phyloP scores from a whole-genome alignment of 2,329 filamentous ascomycete genomes.

The Fusarium xyrophilum region DNA sequence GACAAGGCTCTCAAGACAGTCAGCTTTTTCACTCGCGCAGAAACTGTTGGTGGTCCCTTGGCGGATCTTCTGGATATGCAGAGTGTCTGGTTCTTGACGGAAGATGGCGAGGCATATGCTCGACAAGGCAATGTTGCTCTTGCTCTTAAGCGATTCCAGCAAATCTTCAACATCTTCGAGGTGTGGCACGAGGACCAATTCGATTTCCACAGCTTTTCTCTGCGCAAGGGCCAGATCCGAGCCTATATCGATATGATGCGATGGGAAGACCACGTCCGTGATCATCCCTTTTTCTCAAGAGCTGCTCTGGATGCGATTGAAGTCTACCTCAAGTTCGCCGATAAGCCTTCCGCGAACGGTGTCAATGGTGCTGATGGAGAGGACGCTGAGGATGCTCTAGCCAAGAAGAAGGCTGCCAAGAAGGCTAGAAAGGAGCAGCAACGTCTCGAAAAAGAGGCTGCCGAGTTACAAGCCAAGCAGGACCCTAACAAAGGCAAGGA shows the following conservation, averaged over 20 bases:
- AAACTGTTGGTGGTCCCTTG: slow-evolving; percentile 85
- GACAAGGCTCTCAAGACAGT: slow-evolving; percentile 86
- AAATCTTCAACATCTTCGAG: slow-evolving; percentile 91
- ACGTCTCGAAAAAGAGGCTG: slow-evolving; percentile 74
- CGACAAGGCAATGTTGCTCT: slow-evolving; percentile 83
- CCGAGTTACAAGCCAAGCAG: slow-evolving; percentile 78
- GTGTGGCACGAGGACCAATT: slow-evolving; percentile 99
- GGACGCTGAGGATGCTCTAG: slow-evolving; percentile 64
- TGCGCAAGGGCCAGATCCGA: slow-evolving; percentile 94
- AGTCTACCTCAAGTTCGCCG: slow-evolving; percentile 79
- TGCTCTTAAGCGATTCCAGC: slow-evolving; percentile 89
- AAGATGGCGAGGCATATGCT: slow-evolving; percentile 89
- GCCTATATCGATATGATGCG: slow-evolving; percentile 95
- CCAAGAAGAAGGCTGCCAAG: slow-evolving; percentile 86
- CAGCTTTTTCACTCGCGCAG: slow-evolving; percentile 91
- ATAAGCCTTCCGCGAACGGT: slow-evolving; percentile 73
- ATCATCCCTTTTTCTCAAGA: slow-evolving; percentile 91
- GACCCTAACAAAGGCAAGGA: slow-evolving; percentile 77
- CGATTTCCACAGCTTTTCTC: slow-evolving; percentile 96
- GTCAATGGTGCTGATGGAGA: slow-evolving; percentile 63
- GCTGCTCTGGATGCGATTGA: slow-evolving; percentile 82
- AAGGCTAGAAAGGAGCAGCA: slow-evolving; percentile 81
- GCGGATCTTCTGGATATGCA: slow-evolving; percentile 97
- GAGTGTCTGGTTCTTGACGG: slow-evolving; percentile 94
- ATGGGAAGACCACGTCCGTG: slow-evolving; percentile 91